These are phyloP conservation scores for Blakeslea trispora DNA, from an alignment of 371 early-diverging fungal genomes.

Conservation along the genomic window DNA sequence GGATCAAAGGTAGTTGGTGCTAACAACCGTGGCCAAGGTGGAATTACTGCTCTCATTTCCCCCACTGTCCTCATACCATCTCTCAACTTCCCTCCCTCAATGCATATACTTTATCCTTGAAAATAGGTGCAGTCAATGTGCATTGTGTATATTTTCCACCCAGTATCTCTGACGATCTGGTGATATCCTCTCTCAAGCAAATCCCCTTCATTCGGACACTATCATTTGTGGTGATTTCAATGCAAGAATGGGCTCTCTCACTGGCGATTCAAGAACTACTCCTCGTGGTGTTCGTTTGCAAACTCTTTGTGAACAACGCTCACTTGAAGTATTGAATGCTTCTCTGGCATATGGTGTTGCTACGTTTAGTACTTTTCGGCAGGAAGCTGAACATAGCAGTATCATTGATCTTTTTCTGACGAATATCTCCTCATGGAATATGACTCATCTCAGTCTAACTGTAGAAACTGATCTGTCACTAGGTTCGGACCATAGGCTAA, in stretches of 20 bases:
- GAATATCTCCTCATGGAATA: neutral
- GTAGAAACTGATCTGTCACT: conserved; percentile 8
- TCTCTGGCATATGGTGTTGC: conserved; percentile 7
- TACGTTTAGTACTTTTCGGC: conserved; percentile 8
- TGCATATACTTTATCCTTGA: too few species aligned
- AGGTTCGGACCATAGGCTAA: conserved; percentile 16
- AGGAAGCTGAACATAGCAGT: neutral
- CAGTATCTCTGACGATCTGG: conserved; percentile 3
- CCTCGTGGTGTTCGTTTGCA: conserved; percentile 5
- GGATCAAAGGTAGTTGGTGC: neutral
- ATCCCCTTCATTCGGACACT: conserved; percentile 8
- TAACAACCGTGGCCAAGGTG: conserved; percentile 4
- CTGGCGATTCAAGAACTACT: conserved; percentile 3
- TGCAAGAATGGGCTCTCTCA: conserved; percentile 3
- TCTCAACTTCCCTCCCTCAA: neutral
- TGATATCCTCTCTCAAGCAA: conserved; percentile 1
- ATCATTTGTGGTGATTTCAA: conserved; percentile 23
- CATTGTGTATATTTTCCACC: conserved; percentile 23
- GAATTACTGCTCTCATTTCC: conserved; percentile 5
- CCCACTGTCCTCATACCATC: neutral
- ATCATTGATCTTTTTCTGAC: conserved; percentile 18
- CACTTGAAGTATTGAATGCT: conserved; percentile 2
- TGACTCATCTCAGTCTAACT: neutral
- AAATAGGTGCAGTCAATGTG: neutral
- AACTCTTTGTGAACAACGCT: neutral